Conservation (phyloP, 768 basidiomycete genomes). For the Coprinopsis sp. region DNA sequence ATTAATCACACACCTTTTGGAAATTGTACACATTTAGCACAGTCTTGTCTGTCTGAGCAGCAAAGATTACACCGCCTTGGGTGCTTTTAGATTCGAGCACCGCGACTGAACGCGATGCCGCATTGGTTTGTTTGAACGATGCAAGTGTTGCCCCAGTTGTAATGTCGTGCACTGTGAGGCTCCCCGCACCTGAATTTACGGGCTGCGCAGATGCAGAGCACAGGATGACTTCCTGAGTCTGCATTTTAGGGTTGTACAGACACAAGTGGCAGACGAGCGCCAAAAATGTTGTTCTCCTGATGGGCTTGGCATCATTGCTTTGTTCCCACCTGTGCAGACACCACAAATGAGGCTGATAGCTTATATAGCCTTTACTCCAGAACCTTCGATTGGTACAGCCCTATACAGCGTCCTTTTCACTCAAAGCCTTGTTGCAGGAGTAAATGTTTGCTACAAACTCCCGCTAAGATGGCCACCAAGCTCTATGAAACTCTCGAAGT, state of each 20-base stretch:
- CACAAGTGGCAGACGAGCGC: not conserved
- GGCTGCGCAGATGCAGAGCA: constrained; percentile 55
- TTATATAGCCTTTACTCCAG: too few relatives aligned
- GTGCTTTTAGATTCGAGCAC: constrained; percentile 63
- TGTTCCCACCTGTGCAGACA: too few relatives aligned
- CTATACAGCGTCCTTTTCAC: not conserved
- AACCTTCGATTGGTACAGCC: too few relatives aligned
- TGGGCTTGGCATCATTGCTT: not conserved
- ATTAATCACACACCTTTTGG: constrained; percentile 64
- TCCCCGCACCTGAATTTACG: constrained; percentile 47
- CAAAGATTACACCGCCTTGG: constrained; percentile 79
- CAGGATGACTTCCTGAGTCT: constrained; percentile 63
- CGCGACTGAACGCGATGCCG: constrained; percentile 60
- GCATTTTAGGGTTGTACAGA: constrained; percentile 34
- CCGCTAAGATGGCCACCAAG: constrained; percentile 42
- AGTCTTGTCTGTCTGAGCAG: constrained; percentile 84
- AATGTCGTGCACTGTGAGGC: constrained; percentile 77
- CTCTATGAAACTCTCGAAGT: constrained; percentile 66
- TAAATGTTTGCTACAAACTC: constrained; percentile 10
- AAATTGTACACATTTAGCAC: constrained; percentile 88
- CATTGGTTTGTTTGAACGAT: constrained; percentile 85
- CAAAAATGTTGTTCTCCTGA: not conserved
- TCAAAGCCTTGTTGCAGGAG: constrained; percentile 6
- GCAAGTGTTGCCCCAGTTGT: constrained; percentile 69
- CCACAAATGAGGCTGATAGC: too few relatives aligned